Base-by-base conservation (phyloP, 805 yeast species). In the Barnettozyma botsteinii region DNA sequence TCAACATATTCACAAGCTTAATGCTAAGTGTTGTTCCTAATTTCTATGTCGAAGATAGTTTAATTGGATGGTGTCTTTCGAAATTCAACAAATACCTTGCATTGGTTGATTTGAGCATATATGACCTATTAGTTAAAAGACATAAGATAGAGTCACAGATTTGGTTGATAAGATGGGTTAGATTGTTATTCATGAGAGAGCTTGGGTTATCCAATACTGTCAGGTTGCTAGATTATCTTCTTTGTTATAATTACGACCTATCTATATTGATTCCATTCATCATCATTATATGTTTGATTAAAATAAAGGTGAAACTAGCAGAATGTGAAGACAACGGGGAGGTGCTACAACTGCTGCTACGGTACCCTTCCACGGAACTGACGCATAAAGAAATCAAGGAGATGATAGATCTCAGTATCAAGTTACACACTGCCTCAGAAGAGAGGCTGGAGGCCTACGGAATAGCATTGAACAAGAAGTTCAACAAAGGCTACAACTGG, bases 81-180 rank as follows among this genome's bases (percentile, higher is more conserved):
- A 46, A 50, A 4, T 72, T 73, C 55, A 69, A 73, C 47, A 56
- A 56, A 26, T 54, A 61, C 29, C 52, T 73, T 23, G 60, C 65
- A 63, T 62, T 71, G 39, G 65, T 71, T 7, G 79, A 73, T 49
- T 71, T 66, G 36, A 57, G 67, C 14, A 60, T 73, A 14, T 73
- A 71, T 46, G 70, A 71, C 46, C 63, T 63, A 42, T 51, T 73
- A 29, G 55, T 65, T 13, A 67, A 65, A 35, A 69, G 66, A 46
- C 59, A 72, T 28, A 62, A 56, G 42, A 54, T 73, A 6, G 79
- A 73, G 43, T 61, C 71, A 7, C 77, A 70, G 47, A 59, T 73
- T 26, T 73, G 79, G 79, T 54, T 72, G 21, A 73, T 73, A 12
- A 52, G 79, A 37, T 73, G 70, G 61, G 63, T 70, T 4, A 53